Evolutionary conservation across 2,329 filamentous ascomycete species (phyloP).

Genomic region (Xylariaceae sp.): DNA sequence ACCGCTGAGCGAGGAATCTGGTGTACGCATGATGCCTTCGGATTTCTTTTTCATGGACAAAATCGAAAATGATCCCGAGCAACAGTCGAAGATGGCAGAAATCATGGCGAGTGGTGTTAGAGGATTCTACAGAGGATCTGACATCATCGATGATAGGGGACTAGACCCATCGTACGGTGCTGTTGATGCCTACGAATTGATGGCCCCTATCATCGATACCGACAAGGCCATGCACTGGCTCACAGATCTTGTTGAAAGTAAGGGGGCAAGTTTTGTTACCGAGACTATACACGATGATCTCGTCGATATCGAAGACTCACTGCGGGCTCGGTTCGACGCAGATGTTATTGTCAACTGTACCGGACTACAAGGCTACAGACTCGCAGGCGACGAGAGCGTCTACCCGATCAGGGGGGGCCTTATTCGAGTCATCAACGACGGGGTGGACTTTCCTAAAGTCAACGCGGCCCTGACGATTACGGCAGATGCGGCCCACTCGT

Average conservation of each 20-base stretch:
- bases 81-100: constrained; percentile 48
- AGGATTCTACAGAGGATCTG: constrained; percentile 45
- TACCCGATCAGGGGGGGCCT: constrained; percentile 52
- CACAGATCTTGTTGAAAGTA: constrained; percentile 47
- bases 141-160: constrained; percentile 44
- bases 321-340: constrained; percentile 44
- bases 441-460: constrained; percentile 48
- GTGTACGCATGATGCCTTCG: constrained; percentile 46
- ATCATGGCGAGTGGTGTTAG: constrained; percentile 47
- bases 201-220: constrained; percentile 54
- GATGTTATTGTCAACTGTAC: constrained; percentile 52
- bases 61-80: constrained; percentile 42
- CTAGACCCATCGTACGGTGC: constrained; percentile 44
- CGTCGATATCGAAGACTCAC: constrained; percentile 42
- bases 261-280: constrained; percentile 48
- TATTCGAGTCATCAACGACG: constrained; percentile 53
- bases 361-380: constrained; percentile 45
- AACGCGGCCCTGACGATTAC: constrained; percentile 48
- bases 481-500: constrained; percentile 44
- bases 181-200: constrained; percentile 51
- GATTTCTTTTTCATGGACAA: constrained; percentile 48
- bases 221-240: constrained; percentile 51
- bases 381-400: constrained; percentile 46
- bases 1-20: constrained; percentile 40
- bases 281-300: constrained; percentile 46